Base-by-base conservation (phyloP, 1,284 basidiomycete genomes). In the Puccinia horiana region DNA sequence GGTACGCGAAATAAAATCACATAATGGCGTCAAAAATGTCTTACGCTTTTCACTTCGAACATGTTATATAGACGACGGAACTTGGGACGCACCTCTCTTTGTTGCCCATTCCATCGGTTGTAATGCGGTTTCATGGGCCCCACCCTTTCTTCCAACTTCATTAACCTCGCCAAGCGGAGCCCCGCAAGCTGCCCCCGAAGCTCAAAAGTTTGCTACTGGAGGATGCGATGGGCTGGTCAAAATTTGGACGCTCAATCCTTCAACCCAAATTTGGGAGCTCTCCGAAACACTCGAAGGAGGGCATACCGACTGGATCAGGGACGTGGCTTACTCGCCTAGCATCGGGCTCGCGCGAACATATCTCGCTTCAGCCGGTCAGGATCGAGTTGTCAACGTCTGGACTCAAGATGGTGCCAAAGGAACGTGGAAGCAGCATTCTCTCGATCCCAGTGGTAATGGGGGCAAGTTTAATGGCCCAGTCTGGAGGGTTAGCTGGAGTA, bases 241-340 rank as follows among this genome's bases (percentile, higher is more conserved):
- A 86, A 94, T 98, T 85, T 99, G 96, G 97, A 91, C 90, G 9
- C 98, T 92, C 88, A 88, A 84, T 61, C 84, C 84, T n/a, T 83
- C 85, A 49, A 85, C 86, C 16, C 88, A 89, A 86, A 87, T 92
- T n/a, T 98, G 95, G 95, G 89, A 90, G 26, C 93, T 94, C 85
- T 95, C 96, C 69, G 94, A 95, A 85, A 91, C 90, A 0, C 90
- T 97, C 52, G 93, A 94, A 78, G 94, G 94, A 0, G 73, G 73
- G n/a, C 96, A 99, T 88, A 91, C 92, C 0, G 96, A 99, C 88
- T 99, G 96, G 96, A 96, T 99, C 26, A 91, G 96, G 79, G 96
- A 99, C 86, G 96, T 98, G 32, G 94, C 96, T 0, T 98, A 96
- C 93, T 95, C 95, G 5, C 96, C 96, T 0, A 98, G 95, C 85